phyloP scores from a whole-genome alignment of 1,284 basidiomycete species.

The Phylloporus gajari region DNA sequence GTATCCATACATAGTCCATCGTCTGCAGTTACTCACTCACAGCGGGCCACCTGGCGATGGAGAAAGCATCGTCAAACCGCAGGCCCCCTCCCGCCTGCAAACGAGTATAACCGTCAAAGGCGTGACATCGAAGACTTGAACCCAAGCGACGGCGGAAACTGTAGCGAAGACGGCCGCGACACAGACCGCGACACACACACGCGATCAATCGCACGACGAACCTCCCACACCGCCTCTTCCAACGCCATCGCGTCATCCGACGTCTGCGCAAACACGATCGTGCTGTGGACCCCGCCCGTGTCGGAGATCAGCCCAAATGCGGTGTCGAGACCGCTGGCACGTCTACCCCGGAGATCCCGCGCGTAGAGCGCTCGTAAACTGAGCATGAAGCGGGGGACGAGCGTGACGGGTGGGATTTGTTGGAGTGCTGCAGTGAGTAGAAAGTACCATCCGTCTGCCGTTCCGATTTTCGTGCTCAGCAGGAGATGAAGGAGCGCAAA shows the following conservation, averaged over 20 bases:
- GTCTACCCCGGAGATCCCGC: not conserved
- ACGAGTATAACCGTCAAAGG: no score
- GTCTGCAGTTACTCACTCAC: no score
- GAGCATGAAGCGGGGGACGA: not conserved
- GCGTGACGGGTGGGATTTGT: not conserved
- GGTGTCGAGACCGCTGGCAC: not conserved
- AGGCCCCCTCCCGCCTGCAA: no score
- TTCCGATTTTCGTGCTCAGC: not conserved
- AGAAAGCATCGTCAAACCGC: not conserved
- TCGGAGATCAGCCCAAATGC: not conserved
- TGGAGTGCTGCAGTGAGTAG: not conserved
- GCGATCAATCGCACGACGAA: no score
- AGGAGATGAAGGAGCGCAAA: not conserved
- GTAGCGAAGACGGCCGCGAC: not conserved
- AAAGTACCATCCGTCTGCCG: not conserved
- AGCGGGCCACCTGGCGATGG: no score
- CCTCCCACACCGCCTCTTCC: not conserved
- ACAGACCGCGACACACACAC: not conserved
- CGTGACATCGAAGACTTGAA: not conserved
- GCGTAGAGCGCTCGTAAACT: not conserved
- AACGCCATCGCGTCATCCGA: not conserved
- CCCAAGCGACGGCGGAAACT: no score
- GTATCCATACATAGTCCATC: not conserved
- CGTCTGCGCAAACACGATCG: not conserved
- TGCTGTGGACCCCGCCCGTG: not conserved